Evolutionary conservation across 768 basidiomycete genomes (phyloP), one percentile per base, ranked within the genome.

Genomic region (Amanita rimosa): DNA sequence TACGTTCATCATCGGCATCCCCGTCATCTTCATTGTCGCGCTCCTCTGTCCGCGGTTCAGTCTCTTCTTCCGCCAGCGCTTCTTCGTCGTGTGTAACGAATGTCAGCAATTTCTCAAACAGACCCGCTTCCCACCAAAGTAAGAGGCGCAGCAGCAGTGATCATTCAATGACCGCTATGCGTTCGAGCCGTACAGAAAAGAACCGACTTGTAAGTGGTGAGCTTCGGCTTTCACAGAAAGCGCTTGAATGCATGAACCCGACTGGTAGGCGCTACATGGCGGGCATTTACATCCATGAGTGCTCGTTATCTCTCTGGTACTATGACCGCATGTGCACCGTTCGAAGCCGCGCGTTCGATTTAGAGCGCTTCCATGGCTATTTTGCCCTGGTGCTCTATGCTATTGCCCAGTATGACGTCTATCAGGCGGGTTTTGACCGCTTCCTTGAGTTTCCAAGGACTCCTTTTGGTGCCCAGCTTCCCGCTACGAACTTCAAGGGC

Each of bases 261-360:
- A 14, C 47, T 13, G 10, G 39, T 11, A 24, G 47, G 6, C 47
- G 37, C 3, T 48, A 39, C 14, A 22, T 48, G 38, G 40, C 47
- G 3, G 39, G 38, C 4, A 10, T 41, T 16, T 48, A 48, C 27
- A 16, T 48, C 33, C 17, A 48, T 16, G 17, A 8, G 29, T 48
- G 47, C 37, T 40, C 47, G 2, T 11, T 48, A 13, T 51, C 52
- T n/a, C 33, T 53, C 16, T 53, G 52, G 52, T 50, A 53, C 19
- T 50, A 53, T 19, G 52, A 50, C 17, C 48, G 48, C 6, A 36
- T 49, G 24, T 41, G 52, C 35, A 39, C 35, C 21, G 37, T 50
- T 37, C 43, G 46, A 26, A 50, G 44, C 10, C 29, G 31, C 36
- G 16, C 40, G 8, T 45, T 50, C 21, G 44, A 50, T 42, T 42